These are phyloP conservation scores for Seiridium cupressi DNA, from an alignment of 2,329 filamentous ascomycete genomes.

Conservation along the genomic window DNA sequence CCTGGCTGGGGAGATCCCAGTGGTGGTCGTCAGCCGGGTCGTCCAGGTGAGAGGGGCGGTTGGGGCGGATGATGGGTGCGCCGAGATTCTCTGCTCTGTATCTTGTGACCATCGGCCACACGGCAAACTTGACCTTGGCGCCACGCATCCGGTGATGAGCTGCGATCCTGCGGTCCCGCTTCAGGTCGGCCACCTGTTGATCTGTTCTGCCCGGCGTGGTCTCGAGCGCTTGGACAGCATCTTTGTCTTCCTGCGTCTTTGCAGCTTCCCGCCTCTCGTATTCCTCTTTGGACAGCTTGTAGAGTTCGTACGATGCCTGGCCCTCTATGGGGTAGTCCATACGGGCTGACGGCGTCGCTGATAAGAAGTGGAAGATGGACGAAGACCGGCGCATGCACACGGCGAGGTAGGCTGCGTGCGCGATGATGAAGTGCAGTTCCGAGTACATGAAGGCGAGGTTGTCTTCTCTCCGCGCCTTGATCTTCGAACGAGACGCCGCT, in stretches of 20 bases:
- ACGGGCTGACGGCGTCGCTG: constrained; percentile 26
- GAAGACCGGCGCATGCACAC: constrained; percentile 26
- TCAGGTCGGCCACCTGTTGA: constrained; percentile 7
- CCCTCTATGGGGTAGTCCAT: constrained; percentile 24
- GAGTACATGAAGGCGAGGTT: constrained; percentile 16
- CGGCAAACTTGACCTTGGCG: constrained; percentile 29
- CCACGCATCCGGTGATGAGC: constrained; percentile 24
- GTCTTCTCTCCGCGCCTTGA: background rate
- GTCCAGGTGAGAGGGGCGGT: too few relatives aligned
- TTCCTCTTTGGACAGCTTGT: constrained; percentile 18
- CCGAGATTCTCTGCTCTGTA: constrained; percentile 22
- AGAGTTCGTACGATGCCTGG: constrained; percentile 20
- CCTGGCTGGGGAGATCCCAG: background rate
- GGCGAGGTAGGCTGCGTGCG: constrained; percentile 26
- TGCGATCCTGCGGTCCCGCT: constrained; percentile 9
- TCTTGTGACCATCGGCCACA: constrained; percentile 28
- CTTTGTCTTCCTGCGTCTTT: constrained; percentile 11
- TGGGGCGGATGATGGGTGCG: background rate
- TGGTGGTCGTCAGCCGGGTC: background rate
- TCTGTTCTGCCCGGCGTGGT: background rate
- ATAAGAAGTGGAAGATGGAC: constrained; percentile 26
- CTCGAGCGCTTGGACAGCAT: background rate
- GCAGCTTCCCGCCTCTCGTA: constrained; percentile 14
- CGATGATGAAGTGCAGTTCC: constrained; percentile 23
- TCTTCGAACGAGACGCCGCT: too few relatives aligned